These are phyloP conservation scores for Penicillium malachiteum DNA, from an alignment of 495 filamentous ascomycete genomes.

Conservation along the genomic window DNA sequence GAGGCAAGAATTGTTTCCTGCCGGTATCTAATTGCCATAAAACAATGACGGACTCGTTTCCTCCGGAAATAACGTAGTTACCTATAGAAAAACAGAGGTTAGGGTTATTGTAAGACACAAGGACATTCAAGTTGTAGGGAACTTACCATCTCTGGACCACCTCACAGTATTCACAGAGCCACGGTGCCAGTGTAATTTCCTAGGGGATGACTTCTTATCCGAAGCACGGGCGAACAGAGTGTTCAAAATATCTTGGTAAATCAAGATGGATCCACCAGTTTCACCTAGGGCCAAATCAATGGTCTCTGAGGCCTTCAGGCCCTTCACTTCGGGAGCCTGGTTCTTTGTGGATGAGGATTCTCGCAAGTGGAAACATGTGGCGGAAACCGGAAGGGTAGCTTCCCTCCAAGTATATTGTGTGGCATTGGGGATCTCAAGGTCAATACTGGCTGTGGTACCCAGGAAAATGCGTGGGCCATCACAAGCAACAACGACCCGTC, in stretches of 20 bases:
- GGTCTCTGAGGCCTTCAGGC: constrained; percentile 26
- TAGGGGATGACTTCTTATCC: constrained; percentile 42
- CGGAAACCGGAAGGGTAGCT: constrained; percentile 33
- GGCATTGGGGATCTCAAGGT: constrained; percentile 13
- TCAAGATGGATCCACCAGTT: constrained; percentile 67
- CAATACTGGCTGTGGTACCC: constrained; percentile 22
- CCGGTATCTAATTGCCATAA: constrained; percentile 94
- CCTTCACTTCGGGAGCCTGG: constrained; percentile 22
- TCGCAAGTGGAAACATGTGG: constrained; percentile 37
- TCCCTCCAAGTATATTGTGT: constrained; percentile 53
- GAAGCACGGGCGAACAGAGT: constrained; percentile 47
- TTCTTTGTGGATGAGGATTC: constrained; percentile 5
- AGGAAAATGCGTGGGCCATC: constrained; percentile 35
- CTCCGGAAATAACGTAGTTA: constrained; percentile 95
- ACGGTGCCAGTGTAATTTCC: constrained; percentile 87
- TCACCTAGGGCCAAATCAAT: constrained; percentile 76
- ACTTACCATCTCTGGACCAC: constrained; percentile 86
- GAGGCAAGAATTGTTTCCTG: constrained; percentile 75
- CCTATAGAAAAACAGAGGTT: constrained; percentile 48
- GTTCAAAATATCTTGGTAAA: constrained; percentile 71
- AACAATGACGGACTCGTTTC: constrained; percentile 83
- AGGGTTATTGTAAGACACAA: background rate
- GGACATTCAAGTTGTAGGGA: constrained; percentile 5
- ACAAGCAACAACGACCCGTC: constrained; percentile 38
- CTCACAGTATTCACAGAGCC: constrained; percentile 74